Conservation (phyloP, 768 basidiomycete genomes). For the Lactarius pseudohatsudake region DNA sequence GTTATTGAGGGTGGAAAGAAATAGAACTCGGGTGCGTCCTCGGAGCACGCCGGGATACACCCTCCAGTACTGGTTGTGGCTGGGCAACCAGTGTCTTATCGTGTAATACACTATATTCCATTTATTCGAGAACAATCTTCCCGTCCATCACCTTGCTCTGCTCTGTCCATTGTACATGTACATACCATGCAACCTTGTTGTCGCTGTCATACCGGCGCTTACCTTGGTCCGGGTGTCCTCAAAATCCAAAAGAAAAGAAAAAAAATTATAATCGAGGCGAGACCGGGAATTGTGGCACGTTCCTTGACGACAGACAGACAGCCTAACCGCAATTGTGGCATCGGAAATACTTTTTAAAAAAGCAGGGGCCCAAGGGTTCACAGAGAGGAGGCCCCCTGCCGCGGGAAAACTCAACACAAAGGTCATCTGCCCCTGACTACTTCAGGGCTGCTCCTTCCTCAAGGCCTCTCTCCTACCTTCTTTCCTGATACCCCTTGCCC, state of each 20-base stretch:
- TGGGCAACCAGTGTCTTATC: background rate
- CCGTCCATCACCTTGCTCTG: conserved; percentile 8
- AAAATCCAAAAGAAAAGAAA: background rate
- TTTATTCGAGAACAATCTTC: conserved; percentile 7
- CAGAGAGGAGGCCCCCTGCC: background rate
- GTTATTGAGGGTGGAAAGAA: conserved; percentile 83
- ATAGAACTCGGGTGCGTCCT: conserved; percentile 34
- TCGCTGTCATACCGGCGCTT: conserved; percentile 13
- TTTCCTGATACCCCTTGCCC: conserved; percentile 11
- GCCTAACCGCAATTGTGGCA: background rate
- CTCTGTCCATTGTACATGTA: conserved; percentile 12
- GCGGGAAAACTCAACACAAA: conserved; percentile 21
- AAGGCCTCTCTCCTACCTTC: conserved; percentile 7
- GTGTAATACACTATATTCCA: conserved; percentile 25
- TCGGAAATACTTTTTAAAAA: background rate
- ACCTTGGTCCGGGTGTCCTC: background rate
- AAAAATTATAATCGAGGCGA: background rate
- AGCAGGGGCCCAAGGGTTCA: background rate
- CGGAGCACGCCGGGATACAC: conserved; percentile 1
- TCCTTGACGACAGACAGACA: background rate
- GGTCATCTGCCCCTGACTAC: conserved; percentile 19
- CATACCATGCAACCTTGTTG: background rate
- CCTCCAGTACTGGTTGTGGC: background rate
- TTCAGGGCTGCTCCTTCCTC: conserved; percentile 8
- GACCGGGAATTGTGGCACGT: background rate